Base-by-base conservation (phyloP, 768 basidiomycete genomes). In the Coprinopsis sp. region DNA sequence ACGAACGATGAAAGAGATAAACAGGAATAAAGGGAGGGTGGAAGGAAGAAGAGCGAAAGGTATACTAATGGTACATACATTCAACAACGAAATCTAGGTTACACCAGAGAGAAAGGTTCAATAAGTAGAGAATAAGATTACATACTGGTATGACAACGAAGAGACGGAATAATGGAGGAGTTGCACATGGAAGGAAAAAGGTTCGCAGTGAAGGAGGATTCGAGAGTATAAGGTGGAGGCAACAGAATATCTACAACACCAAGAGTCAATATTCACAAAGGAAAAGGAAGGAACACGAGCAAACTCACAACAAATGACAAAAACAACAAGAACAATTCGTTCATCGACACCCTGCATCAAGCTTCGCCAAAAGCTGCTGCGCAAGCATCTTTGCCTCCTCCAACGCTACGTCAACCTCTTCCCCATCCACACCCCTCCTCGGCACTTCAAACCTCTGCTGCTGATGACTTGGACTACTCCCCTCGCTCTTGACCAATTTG, bases 371-470 rank as follows among this genome's bases (percentile, higher is more conserved):
- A 36, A 67, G 39, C 45, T 54, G 53, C 53, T 67, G 66, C 30
- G 66, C 60, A 33, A 67, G 56, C 47, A 67, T 53, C 28, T n/a
- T n/a, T n/a, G 64, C 62, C 49, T 67, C 66, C 40, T 67, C 66
- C 41, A 64, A 37, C 22, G 57, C 59, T 36, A 65, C 61, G 28
- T 57, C 62, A 8, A 47, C 51, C 33, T 64, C 62, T 37, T 59
- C 58, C 10, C 4, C 33, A 21, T n/a, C n/a, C n/a, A 3, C 28
- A 5, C 3, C 19, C 46, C 37, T n/a, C 34, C 27, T 33, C 13
- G 33, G 30, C 19, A 14, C 13, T 36, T 37, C 34, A n/a, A 6
- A 28, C 18, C 40, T n/a, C n/a, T n/a, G n/a, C n/a, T n/a, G n/a
- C n/a, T n/a, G n/a, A n/a, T n/a, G 12, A 40, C n/a, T 36, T 42